A percentile compares a stretch with the other conserved stretches of the same genome.
These are phyloP conservation scores for Naganishia kalamii DNA, from an alignment of 768 basidiomycete species.

Conservation along the genomic window DNA sequence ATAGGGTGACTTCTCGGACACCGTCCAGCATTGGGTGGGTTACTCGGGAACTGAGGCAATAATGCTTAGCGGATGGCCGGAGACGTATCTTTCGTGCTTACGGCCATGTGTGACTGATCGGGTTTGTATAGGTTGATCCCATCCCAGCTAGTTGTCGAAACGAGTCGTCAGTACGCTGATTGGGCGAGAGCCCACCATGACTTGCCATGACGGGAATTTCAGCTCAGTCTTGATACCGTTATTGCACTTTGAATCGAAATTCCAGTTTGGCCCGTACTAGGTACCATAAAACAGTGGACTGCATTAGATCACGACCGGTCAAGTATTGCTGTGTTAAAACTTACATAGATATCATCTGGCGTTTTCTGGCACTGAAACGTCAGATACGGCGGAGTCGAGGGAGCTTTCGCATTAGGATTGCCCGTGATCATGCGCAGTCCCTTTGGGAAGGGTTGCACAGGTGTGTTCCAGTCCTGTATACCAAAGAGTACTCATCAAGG, in stretches of 20 bases:
- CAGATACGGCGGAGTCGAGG: not conserved
- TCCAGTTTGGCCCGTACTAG: constrained; percentile 25
- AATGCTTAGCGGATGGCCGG: too few relatives aligned
- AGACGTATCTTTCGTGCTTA: not conserved
- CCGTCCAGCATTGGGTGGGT: constrained; percentile 21
- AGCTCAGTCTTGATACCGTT: constrained; percentile 36
- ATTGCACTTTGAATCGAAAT: constrained; percentile 28
- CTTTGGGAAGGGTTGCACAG: constrained; percentile 28
- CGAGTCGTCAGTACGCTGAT: not conserved
- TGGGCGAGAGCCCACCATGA: not conserved
- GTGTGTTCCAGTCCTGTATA: not conserved
- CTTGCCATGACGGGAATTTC: constrained; percentile 7
- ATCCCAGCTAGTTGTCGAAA: constrained; percentile 42
- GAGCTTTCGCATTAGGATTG: constrained; percentile 15
- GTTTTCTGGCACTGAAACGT: constrained; percentile 11
- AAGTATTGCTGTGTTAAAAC: not conserved
- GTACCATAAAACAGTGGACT: not conserved
- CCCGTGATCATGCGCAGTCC: constrained; percentile 37
- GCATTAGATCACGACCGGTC: not conserved
- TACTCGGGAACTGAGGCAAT: not conserved
- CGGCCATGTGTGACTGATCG: constrained; percentile 33
- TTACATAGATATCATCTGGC: not conserved
- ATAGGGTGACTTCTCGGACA: constrained; percentile 38
- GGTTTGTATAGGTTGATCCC: constrained; percentile 38
- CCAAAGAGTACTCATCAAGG: not conserved